Evolutionary conservation across 768 basidiomycete genomes (phyloP).

Genomic region (Boletus vinaceobasis): DNA sequence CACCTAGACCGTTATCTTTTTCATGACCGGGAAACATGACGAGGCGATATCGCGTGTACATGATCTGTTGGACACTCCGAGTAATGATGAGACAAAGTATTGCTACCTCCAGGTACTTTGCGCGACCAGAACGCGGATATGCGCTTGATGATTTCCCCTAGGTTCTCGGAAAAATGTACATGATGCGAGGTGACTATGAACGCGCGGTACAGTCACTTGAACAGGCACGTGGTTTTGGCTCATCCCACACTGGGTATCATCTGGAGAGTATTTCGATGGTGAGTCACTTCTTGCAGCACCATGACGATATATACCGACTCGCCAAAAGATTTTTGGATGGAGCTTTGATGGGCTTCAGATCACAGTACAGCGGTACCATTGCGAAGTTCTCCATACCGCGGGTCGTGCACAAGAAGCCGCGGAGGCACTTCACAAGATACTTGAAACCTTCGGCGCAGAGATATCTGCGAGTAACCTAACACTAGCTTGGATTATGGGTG

Average conservation of each 20-base stretch:
- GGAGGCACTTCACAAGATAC: no score
- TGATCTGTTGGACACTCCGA: no score
- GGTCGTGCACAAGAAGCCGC: not conserved
- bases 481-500: no score
- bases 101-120: no score
- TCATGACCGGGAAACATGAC: no score
- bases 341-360: not conserved
- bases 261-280: not conserved
- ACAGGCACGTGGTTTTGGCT: not conserved
- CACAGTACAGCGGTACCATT: not conserved
- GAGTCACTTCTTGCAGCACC: not conserved
- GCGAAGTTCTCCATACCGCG: not conserved
- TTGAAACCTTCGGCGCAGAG: no score
- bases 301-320: not conserved
- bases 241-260: not conserved
- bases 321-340: not conserved
- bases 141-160: no score
- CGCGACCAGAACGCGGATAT: no score
- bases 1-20: no score
- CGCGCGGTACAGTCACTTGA: not conserved
- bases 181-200: not conserved
- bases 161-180: no score
- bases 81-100: no score
- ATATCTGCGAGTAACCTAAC: not conserved
- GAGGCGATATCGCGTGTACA: no score